phyloP scores from a whole-genome alignment of 176 grass and related monocot genomes.

The Aegilops sharonensis region DNA sequence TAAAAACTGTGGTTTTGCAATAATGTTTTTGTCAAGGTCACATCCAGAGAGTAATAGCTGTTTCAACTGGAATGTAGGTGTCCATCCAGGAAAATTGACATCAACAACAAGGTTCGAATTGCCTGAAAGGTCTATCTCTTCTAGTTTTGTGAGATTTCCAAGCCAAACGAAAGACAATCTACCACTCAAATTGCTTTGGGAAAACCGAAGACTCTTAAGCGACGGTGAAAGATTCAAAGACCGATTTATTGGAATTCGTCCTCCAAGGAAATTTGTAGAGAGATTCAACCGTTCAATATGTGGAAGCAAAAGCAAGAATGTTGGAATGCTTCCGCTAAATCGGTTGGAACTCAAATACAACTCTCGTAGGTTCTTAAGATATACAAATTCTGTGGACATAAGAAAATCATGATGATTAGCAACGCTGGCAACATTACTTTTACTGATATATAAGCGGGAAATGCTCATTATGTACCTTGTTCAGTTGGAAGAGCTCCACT shows the following conservation, averaged over 20 bases:
- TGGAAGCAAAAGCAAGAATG: background rate
- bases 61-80: constrained; percentile 7
- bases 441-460: background rate
- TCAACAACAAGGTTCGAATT: constrained; percentile 6
- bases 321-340: background rate
- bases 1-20: constrained; percentile 19
- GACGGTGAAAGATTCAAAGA: background rate
- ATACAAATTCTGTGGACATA: background rate
- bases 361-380: background rate
- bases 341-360: background rate
- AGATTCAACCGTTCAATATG: constrained; percentile 16
- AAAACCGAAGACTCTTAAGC: background rate
- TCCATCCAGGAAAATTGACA: background rate
- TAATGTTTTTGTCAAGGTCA: background rate
- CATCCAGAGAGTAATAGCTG: background rate
- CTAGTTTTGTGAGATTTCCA: background rate
- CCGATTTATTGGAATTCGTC: background rate
- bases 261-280: background rate
- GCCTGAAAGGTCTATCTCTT: background rate
- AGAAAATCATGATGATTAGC: too few relatives aligned
- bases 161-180: too few relatives aligned
- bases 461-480: background rate
- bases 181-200: too few relatives aligned
- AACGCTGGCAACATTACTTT: background rate
- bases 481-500: background rate